A percentile compares a stretch with the other conserved stretches of the same genome.
Evolutionary conservation across 805 yeast species (phyloP).

Genomic region (Henningerozyma blattae): DNA sequence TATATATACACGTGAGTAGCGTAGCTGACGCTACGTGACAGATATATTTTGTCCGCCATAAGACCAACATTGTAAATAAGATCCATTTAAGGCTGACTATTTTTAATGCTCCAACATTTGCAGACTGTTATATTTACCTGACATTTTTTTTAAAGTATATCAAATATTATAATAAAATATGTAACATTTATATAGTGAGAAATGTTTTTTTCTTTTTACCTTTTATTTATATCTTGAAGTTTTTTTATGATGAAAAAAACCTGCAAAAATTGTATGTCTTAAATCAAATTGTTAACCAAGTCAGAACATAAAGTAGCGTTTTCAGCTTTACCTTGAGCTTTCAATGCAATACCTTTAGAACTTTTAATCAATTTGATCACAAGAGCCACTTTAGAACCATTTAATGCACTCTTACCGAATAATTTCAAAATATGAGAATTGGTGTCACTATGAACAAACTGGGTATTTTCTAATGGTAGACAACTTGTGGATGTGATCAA

Average conservation of each 20-base stretch:
- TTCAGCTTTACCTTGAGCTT: conserved; percentile 47
- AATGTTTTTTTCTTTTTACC: too few species aligned
- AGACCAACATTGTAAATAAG: too few species aligned
- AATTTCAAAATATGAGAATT: conserved; percentile 61
- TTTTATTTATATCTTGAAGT: too few species aligned
- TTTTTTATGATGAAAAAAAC: background rate
- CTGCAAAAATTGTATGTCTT: background rate
- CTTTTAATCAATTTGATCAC: conserved; percentile 45
- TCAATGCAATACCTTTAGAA: conserved; percentile 37
- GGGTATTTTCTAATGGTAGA: conserved; percentile 66
- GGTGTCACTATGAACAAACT: conserved; percentile 44
- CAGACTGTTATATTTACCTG: too few species aligned
- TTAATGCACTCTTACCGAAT: conserved; percentile 55
- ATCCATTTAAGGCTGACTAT: too few species aligned
- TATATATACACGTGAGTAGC: too few species aligned
- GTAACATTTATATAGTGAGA: too few species aligned
- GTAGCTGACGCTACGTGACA: too few species aligned
- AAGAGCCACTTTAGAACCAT: conserved; percentile 32
- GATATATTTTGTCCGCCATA: too few species aligned
- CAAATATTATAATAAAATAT: too few species aligned
- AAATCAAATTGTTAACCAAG: conserved; percentile 19
- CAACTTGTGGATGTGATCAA: conserved; percentile 44
- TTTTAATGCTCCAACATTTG: too few species aligned
- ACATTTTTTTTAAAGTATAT: too few species aligned
- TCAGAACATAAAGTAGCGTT: conserved; percentile 26